Evolutionary conservation across 2,329 filamentous ascomycete genomes (phyloP).

Genomic region (Davidsoniella virescens): DNA sequence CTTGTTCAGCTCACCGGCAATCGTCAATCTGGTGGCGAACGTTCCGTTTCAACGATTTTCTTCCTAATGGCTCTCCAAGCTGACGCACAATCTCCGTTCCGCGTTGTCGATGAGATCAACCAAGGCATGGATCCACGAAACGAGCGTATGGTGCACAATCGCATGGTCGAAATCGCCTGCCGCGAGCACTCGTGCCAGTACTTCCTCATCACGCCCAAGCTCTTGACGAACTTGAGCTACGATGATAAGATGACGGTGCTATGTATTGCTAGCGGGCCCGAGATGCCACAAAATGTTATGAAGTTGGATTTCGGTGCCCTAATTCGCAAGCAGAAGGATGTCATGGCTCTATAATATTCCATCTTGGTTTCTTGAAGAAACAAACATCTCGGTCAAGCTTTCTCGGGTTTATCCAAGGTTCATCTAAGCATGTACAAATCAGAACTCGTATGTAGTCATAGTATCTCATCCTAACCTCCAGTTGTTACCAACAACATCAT

Average conservation of each 20-base stretch:
- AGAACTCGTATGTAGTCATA: too few species aligned
- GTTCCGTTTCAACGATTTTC: conserved; percentile 93
- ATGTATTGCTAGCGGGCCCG: conserved; percentile 81
- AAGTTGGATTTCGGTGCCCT: conserved; percentile 34
- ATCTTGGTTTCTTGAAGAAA: not conserved
- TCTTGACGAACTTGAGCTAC: conserved; percentile 72
- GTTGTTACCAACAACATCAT: too few species aligned
- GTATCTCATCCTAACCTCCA: too few species aligned
- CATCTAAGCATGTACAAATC: too few species aligned
- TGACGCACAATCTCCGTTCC: conserved; percentile 85
- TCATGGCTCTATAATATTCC: conserved; percentile 20
- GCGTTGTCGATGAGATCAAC: conserved; percentile 98
- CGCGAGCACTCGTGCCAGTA: conserved; percentile 67
- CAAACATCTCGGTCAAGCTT: too few species aligned
- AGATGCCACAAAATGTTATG: conserved; percentile 39
- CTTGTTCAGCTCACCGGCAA: conserved; percentile 53
- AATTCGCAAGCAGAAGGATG: conserved; percentile 26
- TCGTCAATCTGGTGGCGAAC: conserved; percentile 89
- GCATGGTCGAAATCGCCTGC: conserved; percentile 96
- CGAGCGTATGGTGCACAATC: conserved; percentile 92
- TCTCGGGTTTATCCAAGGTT: too few species aligned
- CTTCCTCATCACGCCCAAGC: conserved; percentile 94
- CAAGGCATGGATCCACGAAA: conserved; percentile 99
- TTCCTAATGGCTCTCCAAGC: conserved; percentile 96
- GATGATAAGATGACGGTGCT: conserved; percentile 83